phyloP scores from a whole-genome alignment of 768 basidiomycete species.

The Lactarius akahatsu region DNA sequence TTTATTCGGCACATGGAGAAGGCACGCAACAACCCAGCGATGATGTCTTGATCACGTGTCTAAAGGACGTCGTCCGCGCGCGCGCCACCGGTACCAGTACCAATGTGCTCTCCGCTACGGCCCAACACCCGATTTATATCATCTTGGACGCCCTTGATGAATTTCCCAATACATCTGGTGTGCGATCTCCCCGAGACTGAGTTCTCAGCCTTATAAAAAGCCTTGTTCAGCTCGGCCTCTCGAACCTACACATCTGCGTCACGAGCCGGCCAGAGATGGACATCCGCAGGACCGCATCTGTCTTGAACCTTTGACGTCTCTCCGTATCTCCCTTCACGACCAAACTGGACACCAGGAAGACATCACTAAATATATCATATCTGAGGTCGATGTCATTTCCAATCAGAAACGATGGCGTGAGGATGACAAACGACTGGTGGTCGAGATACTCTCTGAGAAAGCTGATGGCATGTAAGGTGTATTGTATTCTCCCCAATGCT shows the following conservation, averaged over 20 bases:
- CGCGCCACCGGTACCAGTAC: too few species aligned
- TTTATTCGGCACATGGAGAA: too few species aligned
- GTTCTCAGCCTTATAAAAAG: background rate
- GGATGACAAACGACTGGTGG: background rate
- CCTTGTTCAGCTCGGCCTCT: too few species aligned
- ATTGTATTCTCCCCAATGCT: too few species aligned
- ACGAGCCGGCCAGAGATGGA: too few species aligned
- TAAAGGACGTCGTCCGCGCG: too few species aligned
- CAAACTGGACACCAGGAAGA: background rate
- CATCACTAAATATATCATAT: background rate
- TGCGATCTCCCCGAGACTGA: background rate
- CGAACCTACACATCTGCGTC: background rate
- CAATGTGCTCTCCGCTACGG: background rate
- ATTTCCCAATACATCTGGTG: background rate
- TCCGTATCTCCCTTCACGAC: background rate
- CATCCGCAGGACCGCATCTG: too few species aligned
- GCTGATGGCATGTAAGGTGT: too few species aligned
- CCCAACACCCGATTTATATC: background rate
- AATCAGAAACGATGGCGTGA: background rate
- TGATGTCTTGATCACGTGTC: too few species aligned
- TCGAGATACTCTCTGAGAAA: background rate
- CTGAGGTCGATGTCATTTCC: background rate
- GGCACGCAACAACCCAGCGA: too few species aligned
- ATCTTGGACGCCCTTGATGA: background rate
- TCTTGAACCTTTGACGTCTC: too few species aligned